These are phyloP conservation scores for Dothiorella sarmentorum DNA, from an alignment of 2,329 filamentous ascomycete species.

Conservation along the genomic window DNA sequence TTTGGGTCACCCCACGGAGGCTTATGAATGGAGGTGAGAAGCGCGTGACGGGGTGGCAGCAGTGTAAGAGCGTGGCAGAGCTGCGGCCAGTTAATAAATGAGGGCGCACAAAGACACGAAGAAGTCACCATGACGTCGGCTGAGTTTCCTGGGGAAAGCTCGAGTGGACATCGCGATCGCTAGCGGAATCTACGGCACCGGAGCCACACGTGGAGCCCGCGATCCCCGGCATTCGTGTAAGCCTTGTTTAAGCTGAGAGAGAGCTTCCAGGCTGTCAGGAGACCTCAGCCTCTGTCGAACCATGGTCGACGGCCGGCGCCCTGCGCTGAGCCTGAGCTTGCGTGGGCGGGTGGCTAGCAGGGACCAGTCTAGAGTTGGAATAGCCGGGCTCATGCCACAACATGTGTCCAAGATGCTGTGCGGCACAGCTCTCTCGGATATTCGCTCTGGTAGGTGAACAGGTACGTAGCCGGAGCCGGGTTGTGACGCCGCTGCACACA, in stretches of 20 bases:
- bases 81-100: not conserved
- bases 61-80: not conserved
- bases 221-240: not conserved
- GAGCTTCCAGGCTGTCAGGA: conserved; percentile 3
- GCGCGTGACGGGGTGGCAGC: conserved; percentile 4
- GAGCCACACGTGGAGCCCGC: not conserved
- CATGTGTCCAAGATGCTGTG: not conserved
- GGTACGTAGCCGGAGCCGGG: not conserved
- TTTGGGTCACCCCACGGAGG: conserved; percentile 1
- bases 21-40: not conserved
- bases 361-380: not conserved
- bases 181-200: conserved; percentile 3
- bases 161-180: conserved; percentile 3
- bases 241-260: not conserved
- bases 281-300: conserved; percentile 1
- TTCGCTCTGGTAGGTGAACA: not conserved
- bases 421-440: not conserved
- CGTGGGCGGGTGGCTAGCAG: not conserved
- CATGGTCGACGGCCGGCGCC: not conserved
- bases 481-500: not conserved
- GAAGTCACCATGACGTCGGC: conserved; percentile 7
- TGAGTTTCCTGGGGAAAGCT: conserved; percentile 1
- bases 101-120: not conserved
- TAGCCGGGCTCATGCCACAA: not conserved
- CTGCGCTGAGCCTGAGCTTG: not conserved